These are phyloP conservation scores for Phascolomyces articulosus DNA, from an alignment of 371 early-diverging fungal species.

Conservation along the genomic window DNA sequence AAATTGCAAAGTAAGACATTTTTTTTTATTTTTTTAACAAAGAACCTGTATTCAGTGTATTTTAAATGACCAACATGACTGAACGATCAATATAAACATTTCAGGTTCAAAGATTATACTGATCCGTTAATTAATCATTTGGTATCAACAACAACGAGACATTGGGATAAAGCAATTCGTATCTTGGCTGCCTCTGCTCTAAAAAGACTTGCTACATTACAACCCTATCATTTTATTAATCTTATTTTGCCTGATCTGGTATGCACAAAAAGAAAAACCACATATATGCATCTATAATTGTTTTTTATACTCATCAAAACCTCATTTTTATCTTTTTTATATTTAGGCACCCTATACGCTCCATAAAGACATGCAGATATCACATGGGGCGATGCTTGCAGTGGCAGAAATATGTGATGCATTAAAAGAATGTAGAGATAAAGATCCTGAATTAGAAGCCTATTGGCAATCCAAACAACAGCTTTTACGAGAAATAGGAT, in stretches of 20 bases:
- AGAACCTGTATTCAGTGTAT: too few relatives aligned
- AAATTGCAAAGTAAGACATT: constrained; percentile 72
- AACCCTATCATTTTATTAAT: constrained; percentile 58
- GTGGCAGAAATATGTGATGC: constrained; percentile 73
- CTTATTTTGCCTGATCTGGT: constrained; percentile 50
- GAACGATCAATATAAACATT: too few relatives aligned
- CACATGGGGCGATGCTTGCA: constrained; percentile 81
- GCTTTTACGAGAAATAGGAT: constrained; percentile 42
- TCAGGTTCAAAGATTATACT: constrained; percentile 76
- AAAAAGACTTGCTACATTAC: constrained; percentile 60
- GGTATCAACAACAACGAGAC: constrained; percentile 58
- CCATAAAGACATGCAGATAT: constrained; percentile 65
- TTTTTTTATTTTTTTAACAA: background rate
- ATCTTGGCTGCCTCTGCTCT: constrained; percentile 76
- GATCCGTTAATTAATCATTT: constrained; percentile 76
- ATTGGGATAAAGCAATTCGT: constrained; percentile 90
- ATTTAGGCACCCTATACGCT: constrained; percentile 59
- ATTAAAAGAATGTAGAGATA: constrained; percentile 35
- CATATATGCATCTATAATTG: too few relatives aligned
- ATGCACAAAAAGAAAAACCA: too few relatives aligned
- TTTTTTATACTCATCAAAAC: too few relatives aligned
- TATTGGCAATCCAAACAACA: constrained; percentile 32
- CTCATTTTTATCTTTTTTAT: background rate
- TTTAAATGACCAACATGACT: too few relatives aligned
- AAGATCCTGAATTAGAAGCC: constrained; percentile 11